Conservation (phyloP, 2,329 filamentous ascomycete genomes). For the Cercospora berteroae region DNA sequence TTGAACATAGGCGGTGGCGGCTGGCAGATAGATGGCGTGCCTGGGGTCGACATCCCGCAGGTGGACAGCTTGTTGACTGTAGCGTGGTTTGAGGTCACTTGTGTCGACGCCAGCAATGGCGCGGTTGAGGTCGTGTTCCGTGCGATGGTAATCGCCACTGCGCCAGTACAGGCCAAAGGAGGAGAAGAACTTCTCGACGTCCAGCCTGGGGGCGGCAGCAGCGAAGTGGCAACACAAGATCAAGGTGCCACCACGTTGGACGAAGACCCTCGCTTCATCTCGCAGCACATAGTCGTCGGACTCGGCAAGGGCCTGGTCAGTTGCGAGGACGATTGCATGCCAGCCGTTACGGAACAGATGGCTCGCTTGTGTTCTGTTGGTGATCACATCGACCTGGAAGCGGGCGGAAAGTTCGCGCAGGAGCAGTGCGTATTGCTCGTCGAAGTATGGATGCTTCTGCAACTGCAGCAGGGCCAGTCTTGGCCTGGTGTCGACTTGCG, state of each 20-base stretch:
- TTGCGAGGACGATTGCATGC: constrained; percentile 19
- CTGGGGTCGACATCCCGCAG: constrained; percentile 17
- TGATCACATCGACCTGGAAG: constrained; percentile 21
- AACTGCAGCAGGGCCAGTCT: constrained; percentile 24
- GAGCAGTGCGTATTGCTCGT: constrained; percentile 20
- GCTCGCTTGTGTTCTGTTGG: constrained; percentile 15
- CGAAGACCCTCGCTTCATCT: constrained; percentile 23
- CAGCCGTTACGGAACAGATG: constrained; percentile 6
- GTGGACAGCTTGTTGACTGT: constrained; percentile 28
- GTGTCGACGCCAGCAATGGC: constrained; percentile 15
- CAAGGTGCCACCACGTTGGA: constrained; percentile 23
- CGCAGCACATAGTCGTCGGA: constrained; percentile 8
- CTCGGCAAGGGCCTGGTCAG: constrained; percentile 21
- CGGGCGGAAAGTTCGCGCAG: constrained; percentile 13
- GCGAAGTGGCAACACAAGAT: constrained; percentile 27
- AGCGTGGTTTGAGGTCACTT: constrained; percentile 11
- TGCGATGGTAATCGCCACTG: constrained; percentile 27
- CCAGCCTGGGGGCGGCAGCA: constrained; percentile 6
- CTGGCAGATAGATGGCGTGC: constrained; percentile 26
- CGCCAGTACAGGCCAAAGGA: constrained; percentile 23
- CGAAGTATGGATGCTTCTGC: constrained; percentile 23
- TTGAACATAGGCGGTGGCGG: constrained; percentile 13
- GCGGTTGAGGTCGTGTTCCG: constrained; percentile 23
- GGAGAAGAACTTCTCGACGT: constrained; percentile 23
- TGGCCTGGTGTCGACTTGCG: constrained; percentile 4